Conservation (phyloP, 129 eudicot genomes). For the Chrysanthemum seticuspe region DNA sequence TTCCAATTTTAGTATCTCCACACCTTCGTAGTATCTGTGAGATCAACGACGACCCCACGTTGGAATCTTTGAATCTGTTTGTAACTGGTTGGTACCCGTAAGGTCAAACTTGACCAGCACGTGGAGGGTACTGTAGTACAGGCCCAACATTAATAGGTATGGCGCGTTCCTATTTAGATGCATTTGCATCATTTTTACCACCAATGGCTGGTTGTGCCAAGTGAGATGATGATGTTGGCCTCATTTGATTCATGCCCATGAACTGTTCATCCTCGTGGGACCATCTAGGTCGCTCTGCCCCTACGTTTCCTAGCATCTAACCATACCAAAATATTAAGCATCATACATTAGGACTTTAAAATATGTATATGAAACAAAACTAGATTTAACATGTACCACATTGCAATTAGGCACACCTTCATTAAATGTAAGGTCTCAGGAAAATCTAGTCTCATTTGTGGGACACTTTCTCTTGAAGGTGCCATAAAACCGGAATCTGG, state of each 20-base stretch:
- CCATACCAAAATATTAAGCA: constrained; percentile 27
- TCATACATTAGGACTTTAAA: constrained; percentile 18
- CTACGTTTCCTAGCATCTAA: constrained; percentile 72
- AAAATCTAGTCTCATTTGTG: constrained; percentile 54
- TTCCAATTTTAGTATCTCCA: too few relatives aligned
- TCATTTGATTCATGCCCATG: constrained; percentile 51
- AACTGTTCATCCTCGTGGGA: constrained; percentile 53
- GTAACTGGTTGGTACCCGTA: constrained; percentile 54
- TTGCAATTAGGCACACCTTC: constrained; percentile 51
- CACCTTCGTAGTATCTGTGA: too few relatives aligned
- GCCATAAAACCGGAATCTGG: constrained; percentile 60
- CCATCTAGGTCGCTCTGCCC: constrained; percentile 67
- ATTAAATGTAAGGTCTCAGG: constrained; percentile 69
- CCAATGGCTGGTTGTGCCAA: constrained; percentile 41
- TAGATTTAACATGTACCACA: neutral
- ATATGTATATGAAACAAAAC: neutral
- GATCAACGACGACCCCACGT: constrained; percentile 51
- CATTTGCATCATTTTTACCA: constrained; percentile 39
- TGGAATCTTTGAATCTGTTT: constrained; percentile 62
- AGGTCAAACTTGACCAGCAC: constrained; percentile 56
- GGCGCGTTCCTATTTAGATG: constrained; percentile 69
- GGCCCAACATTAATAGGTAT: constrained; percentile 59
- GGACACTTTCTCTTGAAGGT: constrained; percentile 65
- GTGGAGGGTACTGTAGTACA: constrained; percentile 65
- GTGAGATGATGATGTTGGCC: constrained; percentile 57